Evolutionary conservation across 345 rosid genomes (phyloP).

Genomic region (Ceriops decandra): DNA sequence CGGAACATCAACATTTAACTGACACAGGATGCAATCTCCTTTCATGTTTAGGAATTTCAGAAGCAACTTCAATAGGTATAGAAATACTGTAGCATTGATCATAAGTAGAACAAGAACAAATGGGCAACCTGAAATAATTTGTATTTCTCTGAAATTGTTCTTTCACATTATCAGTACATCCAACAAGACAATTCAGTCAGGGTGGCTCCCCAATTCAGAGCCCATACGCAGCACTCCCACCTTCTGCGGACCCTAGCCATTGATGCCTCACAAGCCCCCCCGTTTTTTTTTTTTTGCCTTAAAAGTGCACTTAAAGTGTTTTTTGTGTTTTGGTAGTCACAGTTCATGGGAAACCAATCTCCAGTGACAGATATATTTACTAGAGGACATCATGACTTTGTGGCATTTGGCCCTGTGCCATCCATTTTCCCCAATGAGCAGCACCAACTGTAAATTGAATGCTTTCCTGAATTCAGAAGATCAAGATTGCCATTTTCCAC

Average conservation of each 20-base stretch:
- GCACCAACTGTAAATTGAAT: slow-evolving; percentile 7
- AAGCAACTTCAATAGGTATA: too few species aligned
- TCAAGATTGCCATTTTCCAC: background rate
- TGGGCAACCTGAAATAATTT: background rate
- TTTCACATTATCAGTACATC: slow-evolving; percentile 5
- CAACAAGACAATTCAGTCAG: slow-evolving; percentile 15
- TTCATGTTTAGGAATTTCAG: too few species aligned
- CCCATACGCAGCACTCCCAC: background rate
- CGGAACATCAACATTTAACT: too few species aligned
- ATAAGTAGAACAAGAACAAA: too few species aligned
- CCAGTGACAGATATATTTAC: background rate
- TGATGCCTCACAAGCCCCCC: too few species aligned
- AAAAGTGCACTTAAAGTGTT: background rate
- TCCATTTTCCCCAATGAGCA: background rate
- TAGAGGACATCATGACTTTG: background rate
- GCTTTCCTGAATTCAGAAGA: background rate
- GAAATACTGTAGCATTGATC: background rate
- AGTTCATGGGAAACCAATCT: slow-evolving; percentile 3
- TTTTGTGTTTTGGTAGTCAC: background rate
- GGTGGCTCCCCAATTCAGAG: background rate
- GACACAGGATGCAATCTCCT: too few species aligned
- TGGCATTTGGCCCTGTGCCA: background rate
- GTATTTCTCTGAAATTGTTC: background rate
- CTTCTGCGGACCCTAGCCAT: background rate
- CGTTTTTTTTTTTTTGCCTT: background rate